Evolutionary conservation across 176 grass and related monocot genomes (phyloP), one percentile per base, ranked within the genome.

Genomic region (Cenchrus purpureus): DNA sequence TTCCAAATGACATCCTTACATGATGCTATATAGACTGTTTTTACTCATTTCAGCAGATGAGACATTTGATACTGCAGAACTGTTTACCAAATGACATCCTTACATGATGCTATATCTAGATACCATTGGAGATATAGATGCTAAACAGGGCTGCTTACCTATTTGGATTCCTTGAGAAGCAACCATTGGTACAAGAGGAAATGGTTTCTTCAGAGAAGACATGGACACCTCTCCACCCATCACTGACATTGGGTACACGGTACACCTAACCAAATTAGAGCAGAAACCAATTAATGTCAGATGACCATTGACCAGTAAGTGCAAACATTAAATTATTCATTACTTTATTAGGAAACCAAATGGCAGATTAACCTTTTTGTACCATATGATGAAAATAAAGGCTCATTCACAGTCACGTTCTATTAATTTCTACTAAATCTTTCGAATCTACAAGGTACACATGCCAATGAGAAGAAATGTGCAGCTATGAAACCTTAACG

Each of bases 151-250:
- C 12, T n/a, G 44, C 14, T 70, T 81, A 91, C 95, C 91, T 68
- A 79, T 90, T 63, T 86, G 61, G 49, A 95, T 93, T 64, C 95
- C 95, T 91, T 98, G 95, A 32, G 95, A 98, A 93, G 95, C 95
- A 76, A 98, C 83, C 82, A 98, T 87, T 74, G 91, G 87, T 90
- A 95, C 16, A 15, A 71, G 80, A 43, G 92, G 91, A 88, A 95
- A 98, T 89, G 95, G 93, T 93, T 91, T 98, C 79, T 91, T 98
- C n/a, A 98, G 85, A 88, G 91, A 88, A 75, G 85, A 91, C 87
- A 95, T 95, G 76, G 93, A 95, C 22, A 49, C 71, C 22, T 90
- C 85, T 61, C 91, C 95, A 85, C 93, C 95, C 86, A 98, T 90
- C n/a, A 86, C 74, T 50, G 95, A 98, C 48, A 3, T 62, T 86